A percentile compares a stretch with the other conserved stretches of the same genome.
Evolutionary conservation across 2,329 filamentous ascomycete species (phyloP).

Genomic region (Fusarium camptoceras): DNA sequence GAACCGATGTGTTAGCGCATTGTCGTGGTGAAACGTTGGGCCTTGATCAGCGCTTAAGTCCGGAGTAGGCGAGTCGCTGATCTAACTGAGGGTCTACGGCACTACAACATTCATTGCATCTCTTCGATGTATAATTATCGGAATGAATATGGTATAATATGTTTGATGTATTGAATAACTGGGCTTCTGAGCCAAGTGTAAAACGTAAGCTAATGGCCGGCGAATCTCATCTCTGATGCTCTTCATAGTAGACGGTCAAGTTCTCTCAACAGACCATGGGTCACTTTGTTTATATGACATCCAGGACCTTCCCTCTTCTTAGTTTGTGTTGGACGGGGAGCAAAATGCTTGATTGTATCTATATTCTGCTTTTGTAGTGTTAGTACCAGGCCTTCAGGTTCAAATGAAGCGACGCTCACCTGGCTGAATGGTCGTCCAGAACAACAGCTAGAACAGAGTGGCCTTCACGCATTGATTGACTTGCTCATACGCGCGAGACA

Average conservation of each 20-base stretch:
- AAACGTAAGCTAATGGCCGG: neutral
- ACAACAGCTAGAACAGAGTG: neutral
- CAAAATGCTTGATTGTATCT: neutral
- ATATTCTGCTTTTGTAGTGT: neutral
- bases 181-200: neutral
- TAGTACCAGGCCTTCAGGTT: neutral
- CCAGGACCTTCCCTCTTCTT: neutral
- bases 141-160: neutral
- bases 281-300: neutral
- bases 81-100: neutral
- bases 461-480: no score
- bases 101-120: neutral
- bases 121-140: neutral
- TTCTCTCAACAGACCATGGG: neutral
- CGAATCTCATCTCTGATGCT: neutral
- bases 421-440: neutral
- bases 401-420: neutral
- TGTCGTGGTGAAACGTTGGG: slow-evolving; percentile 29
- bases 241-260: neutral
- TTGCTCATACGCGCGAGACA: neutral
- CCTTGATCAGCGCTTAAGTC: slow-evolving; percentile 17
- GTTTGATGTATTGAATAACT: neutral
- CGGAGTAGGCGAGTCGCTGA: neutral
- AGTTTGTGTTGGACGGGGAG: neutral
- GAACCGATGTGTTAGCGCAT: slow-evolving; percentile 14